Evolutionary conservation across 768 basidiomycete species (phyloP).

Genomic region (Neoboletus brunneissimus): DNA sequence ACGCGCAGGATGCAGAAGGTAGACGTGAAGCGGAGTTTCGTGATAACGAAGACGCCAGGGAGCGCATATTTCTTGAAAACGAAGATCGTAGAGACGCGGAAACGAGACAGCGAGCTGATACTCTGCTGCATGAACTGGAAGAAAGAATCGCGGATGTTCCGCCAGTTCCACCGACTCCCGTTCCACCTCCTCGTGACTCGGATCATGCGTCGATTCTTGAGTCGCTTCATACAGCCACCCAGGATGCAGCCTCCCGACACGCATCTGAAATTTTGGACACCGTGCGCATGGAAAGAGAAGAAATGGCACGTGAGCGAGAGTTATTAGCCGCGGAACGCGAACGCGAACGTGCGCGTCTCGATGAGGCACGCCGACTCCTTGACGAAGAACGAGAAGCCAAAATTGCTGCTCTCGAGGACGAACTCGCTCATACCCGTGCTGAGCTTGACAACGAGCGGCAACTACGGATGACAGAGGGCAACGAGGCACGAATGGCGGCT

Average conservation of each 20-base stretch:
- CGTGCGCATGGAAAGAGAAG: constrained; percentile 57
- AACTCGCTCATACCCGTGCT: constrained; percentile 51
- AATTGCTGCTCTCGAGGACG: constrained; percentile 60
- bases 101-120: constrained; percentile 38
- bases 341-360: constrained; percentile 44
- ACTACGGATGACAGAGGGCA: constrained; percentile 53
- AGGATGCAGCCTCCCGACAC: constrained; percentile 55
- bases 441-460: constrained; percentile 67
- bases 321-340: constrained; percentile 53
- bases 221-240: constrained; percentile 41
- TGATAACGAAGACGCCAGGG: constrained; percentile 60
- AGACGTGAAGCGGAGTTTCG: constrained; percentile 64
- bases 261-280: constrained; percentile 58
- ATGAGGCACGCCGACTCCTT: constrained; percentile 45
- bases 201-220: constrained; percentile 36
- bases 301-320: constrained; percentile 54
- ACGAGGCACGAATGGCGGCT: constrained; percentile 61
- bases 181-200: constrained; percentile 18
- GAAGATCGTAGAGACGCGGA: constrained; percentile 60
- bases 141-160: constrained; percentile 26
- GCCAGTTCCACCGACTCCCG: constrained; percentile 21
- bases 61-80: constrained; percentile 55
- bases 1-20: constrained; percentile 59
- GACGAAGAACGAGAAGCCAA: constrained; percentile 52
- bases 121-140: constrained; percentile 27